Evolutionary conservation across 1,284 basidiomycete genomes (phyloP), one percentile per base, ranked within the genome.

Genomic region (Austropuccinia psidii): DNA sequence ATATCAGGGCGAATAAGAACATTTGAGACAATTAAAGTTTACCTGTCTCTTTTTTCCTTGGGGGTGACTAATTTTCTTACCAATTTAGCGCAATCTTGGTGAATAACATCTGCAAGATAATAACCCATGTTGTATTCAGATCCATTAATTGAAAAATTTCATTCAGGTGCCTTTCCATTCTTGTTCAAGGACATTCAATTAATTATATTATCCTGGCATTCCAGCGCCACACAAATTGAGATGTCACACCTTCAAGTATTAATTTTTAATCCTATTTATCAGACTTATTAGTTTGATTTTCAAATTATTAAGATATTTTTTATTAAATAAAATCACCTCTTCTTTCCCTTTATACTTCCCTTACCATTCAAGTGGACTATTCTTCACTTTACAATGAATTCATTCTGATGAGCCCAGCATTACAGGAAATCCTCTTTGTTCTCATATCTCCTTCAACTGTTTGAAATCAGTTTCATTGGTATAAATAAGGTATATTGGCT

Each of bases 211-310:
- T 15, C 55, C 61, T 24, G 9, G 45, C 7, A 50, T 66, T 24
- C 62, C 62, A 65, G 2, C 47, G 39, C 60, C 60, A 62, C 41
- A 62, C 17, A 29, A 41, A 17, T n/a, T 39, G 2, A 27, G 60
- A 62, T 17, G 60, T 39, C 19, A 62, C 37, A 3, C 35, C 60
- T 39, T 62, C 60, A 62, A 62, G 60, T 9, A 62, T 43, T 4
- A 62, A 13, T 2, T 33, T 62, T 2, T 33, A 39, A 31, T 9
- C 50, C 50, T 52, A 9, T n/a, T n/a, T 24, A 52, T 9, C 19
- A 52, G 9, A 52, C 50, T 11, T 11, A 45, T 45, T n/a, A 45
- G n/a, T 11, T 45, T n/a, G n/a, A 45, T 11, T 45, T 11, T 11
- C 11, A 11, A 45, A 45, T 11, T n/a, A 45, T 11, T n/a, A 45